Base-by-base conservation (phyloP, 2,329 filamentous ascomycete species). In the Botrytis squamosa region DNA sequence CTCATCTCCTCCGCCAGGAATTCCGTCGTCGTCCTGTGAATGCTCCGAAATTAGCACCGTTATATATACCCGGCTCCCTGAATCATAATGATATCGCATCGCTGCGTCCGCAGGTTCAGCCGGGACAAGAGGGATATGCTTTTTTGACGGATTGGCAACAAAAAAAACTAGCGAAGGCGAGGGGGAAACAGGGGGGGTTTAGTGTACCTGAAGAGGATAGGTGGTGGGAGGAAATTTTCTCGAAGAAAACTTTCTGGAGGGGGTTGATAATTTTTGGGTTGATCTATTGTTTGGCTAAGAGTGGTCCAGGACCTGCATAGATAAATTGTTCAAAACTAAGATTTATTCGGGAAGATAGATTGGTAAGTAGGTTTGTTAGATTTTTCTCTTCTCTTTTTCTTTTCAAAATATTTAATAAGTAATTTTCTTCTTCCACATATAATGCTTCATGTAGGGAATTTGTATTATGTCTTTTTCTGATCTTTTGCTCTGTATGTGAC, bases 1-100 rank as follows among this genome's bases (percentile, higher is more conserved):
- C 49, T 22, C n/a, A 36, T 25, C 18, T 10, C 10, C 49, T 69
- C 49, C 66, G 49, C n/a, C 5, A 57, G 55, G 25, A 44, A 9
- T 69, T 69, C n/a, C 66, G 66, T 29, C 36, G 66, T 14, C 66
- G 36, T 22, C 66, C 36, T 12, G 42, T 68, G 9, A n/a, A 52
- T 49, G 33, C 68, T n/a, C 65, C 65, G 6, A 68, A 8, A 29
- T 8, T 18, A 22, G 33, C 49, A 33, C 66, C 49, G 6, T 7
- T 42, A 1, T n/a, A 33, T 7, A n/a, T 42, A 7, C 49, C 14
- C 49, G 18, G 40, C 36, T 33, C 36, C 1, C 49, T 68, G 1
- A 33, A 68, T 3, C 66, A 68, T 38, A 18, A n/a, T 9, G 16
- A 57, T 4, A 68, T 68, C 8, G 66, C 66, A 3, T 33, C 49